phyloP scores from a whole-genome alignment of 2,329 filamentous ascomycete genomes.

The Monilinia fructicola region DNA sequence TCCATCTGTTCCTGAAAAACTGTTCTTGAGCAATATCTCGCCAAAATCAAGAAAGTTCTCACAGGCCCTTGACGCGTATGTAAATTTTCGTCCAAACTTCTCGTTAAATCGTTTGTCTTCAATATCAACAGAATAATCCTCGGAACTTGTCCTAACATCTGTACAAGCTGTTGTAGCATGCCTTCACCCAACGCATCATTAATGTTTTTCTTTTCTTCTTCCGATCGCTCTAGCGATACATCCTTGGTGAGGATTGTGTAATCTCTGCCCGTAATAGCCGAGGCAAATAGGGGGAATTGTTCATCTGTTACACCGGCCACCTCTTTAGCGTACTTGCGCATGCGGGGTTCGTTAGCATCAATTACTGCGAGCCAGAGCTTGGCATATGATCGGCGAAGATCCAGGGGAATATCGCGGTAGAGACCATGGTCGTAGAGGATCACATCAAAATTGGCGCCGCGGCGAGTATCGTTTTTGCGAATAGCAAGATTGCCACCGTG shows the following conservation, averaged over 20 bases:
- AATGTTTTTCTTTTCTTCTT: conserved; percentile 83
- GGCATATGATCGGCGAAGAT: conserved; percentile 81
- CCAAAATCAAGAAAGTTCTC: conserved; percentile 66
- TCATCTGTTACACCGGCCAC: conserved; percentile 86
- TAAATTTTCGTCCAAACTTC: conserved; percentile 87
- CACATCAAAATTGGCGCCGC: conserved; percentile 81
- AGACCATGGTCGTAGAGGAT: conserved; percentile 96
- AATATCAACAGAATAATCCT: conserved; percentile 91
- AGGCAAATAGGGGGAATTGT: conserved; percentile 92
- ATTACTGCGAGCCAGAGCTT: conserved; percentile 98
- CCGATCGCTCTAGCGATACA: conserved; percentile 57
- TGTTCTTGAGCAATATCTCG: conserved; percentile 65
- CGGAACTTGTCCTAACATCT: conserved; percentile 84
- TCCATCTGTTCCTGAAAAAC: conserved; percentile 66
- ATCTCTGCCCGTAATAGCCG: conserved; percentile 92
- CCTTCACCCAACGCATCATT: conserved; percentile 81
- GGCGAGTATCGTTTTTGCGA: conserved; percentile 66
- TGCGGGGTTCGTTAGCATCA: conserved; percentile 77
- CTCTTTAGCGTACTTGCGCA: conserved; percentile 86
- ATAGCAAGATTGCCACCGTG: conserved; percentile 96
- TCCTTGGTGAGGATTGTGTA: conserved; percentile 70
- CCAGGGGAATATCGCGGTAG: conserved; percentile 84
- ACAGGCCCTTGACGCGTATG: conserved; percentile 69
- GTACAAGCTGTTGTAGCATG: conserved; percentile 82
- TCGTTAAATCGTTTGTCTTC: conserved; percentile 96